Evolutionary conservation across 169 alveolate species (phyloP).

Genomic region (Cryptosporidium parvum): DNA sequence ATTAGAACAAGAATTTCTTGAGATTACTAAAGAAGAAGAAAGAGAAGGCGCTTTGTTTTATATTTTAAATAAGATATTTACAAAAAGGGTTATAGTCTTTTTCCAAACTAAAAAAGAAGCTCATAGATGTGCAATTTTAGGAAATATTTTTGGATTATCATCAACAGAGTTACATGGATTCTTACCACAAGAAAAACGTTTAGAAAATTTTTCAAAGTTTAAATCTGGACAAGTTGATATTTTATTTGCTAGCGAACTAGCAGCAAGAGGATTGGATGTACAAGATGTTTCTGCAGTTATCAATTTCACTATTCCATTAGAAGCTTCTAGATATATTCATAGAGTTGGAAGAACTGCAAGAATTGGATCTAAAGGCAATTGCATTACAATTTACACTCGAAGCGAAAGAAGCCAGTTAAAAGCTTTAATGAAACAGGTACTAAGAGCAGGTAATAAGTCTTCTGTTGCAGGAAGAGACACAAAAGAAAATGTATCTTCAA

Average conservation of each 20-base stretch:
- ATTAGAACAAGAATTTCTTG: slow-evolving; percentile 79
- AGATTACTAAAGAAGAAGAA: slow-evolving; percentile 75
- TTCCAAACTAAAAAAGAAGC: slow-evolving; percentile 92
- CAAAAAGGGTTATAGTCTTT: slow-evolving; percentile 84
- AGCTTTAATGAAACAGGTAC: slow-evolving; percentile 82
- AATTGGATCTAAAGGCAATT: slow-evolving; percentile 92
- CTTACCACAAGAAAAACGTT: slow-evolving; percentile 92
- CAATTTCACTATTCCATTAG: slow-evolving; percentile 93
- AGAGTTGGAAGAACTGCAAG: slow-evolving; percentile 96
- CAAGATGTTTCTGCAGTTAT: slow-evolving; percentile 91
- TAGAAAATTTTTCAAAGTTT: slow-evolving; percentile 84
- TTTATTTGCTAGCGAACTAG: slow-evolving; percentile 94
- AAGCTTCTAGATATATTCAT: slow-evolving; percentile 91
- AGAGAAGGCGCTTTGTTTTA: slow-evolving; percentile 84
- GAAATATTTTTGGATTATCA: slow-evolving; percentile 87
- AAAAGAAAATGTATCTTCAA: slow-evolving; percentile 34
- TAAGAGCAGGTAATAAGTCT: slow-evolving; percentile 56
- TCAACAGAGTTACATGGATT: slow-evolving; percentile 96
- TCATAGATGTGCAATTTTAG: slow-evolving; percentile 88
- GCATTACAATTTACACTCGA: slow-evolving; percentile 91
- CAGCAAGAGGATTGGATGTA: slow-evolving; percentile 95
- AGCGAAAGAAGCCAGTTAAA: slow-evolving; percentile 87
- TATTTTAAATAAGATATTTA: slow-evolving; percentile 78
- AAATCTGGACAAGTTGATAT: slow-evolving; percentile 88
- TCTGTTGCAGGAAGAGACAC: neutral